Conservation (phyloP, 345 rosid species). For the Salix purpurea region DNA sequence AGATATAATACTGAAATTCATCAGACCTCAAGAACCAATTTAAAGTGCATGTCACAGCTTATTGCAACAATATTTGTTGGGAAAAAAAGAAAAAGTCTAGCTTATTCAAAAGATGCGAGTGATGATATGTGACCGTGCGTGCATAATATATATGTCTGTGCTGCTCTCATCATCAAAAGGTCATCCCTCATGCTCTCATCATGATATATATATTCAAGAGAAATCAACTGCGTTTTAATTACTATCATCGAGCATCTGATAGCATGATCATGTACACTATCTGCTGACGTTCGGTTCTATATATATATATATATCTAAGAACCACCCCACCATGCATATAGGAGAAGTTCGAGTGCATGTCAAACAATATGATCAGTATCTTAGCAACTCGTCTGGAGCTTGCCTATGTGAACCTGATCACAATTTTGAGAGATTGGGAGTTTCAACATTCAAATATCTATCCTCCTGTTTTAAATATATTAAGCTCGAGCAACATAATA, state of each 20-base stretch:
- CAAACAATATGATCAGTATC: background rate
- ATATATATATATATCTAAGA: background rate
- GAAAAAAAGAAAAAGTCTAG: too few species aligned
- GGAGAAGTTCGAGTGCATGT: background rate
- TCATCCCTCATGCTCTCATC: background rate
- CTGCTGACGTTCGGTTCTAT: background rate
- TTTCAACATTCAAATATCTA: background rate
- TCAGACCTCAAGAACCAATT: background rate
- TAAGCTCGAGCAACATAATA: background rate
- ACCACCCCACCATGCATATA: background rate
- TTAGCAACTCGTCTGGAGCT: background rate
- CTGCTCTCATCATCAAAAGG: background rate
- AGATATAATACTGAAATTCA: background rate
- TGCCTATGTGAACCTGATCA: background rate
- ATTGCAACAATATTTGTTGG: background rate
- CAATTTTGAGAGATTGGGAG: background rate
- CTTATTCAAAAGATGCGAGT: too few species aligned
- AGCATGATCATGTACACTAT: background rate
- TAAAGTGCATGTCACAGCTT: background rate
- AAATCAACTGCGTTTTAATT: background rate
- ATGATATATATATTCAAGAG: background rate
- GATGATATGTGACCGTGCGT: background rate
- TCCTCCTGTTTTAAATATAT: background rate
- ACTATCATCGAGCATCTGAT: background rate
- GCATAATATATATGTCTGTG: background rate